phyloP scores from a whole-genome alignment of 2,329 filamentous ascomycete genomes.

The Aspergillus viridinutans region DNA sequence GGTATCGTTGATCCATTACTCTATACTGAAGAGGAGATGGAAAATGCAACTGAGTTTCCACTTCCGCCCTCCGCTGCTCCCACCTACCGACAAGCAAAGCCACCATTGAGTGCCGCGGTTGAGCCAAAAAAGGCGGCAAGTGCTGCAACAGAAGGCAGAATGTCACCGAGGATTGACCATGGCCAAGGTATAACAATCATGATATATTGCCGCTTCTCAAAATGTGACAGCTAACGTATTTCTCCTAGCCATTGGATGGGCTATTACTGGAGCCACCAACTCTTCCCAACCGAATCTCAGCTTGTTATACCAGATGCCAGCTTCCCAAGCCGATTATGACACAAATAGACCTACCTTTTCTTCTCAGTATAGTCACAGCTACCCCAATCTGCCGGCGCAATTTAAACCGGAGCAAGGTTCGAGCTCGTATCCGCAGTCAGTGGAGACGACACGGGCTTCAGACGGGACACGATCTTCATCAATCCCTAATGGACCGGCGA shows the following conservation, averaged over 20 bases:
- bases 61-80: slow-evolving; percentile 49
- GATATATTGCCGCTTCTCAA: background rate
- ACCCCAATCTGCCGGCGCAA: slow-evolving; percentile 20
- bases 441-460: slow-evolving; percentile 27
- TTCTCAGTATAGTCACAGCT: slow-evolving; percentile 29
- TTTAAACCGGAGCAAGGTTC: slow-evolving; percentile 15
- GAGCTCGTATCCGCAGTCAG: slow-evolving; percentile 27
- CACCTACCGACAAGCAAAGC: slow-evolving; percentile 43
- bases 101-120: slow-evolving; percentile 29
- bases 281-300: slow-evolving; percentile 80
- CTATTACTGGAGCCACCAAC: slow-evolving; percentile 80
- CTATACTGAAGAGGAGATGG: slow-evolving; percentile 70
- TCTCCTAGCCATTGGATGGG: slow-evolving; percentile 70
- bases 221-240: slow-evolving; percentile 33
- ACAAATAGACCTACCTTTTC: slow-evolving; percentile 28
- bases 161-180: slow-evolving; percentile 47
- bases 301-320: slow-evolving; percentile 66
- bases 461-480: slow-evolving; percentile 16
- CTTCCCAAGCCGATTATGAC: slow-evolving; percentile 21
- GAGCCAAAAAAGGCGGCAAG: slow-evolving; percentile 14
- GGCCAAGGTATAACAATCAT: slow-evolving; percentile 46
- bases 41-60: slow-evolving; percentile 59
- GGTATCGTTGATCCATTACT: slow-evolving; percentile 73
- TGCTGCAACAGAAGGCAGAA: slow-evolving; percentile 21
- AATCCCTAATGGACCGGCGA: slow-evolving; percentile 16